Conservation (phyloP, 1,139 yeast species). For the Yamadazyma dendronema region DNA sequence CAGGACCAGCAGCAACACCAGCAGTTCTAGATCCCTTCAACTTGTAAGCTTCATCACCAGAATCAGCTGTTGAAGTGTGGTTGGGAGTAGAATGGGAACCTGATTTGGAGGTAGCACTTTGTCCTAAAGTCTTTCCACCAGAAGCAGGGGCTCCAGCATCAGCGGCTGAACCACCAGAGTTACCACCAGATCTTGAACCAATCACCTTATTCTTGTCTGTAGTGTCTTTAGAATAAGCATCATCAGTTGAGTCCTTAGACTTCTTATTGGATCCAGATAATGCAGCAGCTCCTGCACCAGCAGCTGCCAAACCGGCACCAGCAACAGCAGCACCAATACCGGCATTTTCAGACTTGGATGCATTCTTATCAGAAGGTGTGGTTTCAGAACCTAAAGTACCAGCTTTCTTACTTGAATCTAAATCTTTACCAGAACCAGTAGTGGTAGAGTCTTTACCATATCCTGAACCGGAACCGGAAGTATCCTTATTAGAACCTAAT, state of each 20-base stretch:
- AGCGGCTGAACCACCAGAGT: background rate
- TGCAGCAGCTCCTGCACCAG: constrained; percentile 4
- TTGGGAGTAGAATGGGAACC: background rate
- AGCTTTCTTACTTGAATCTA: background rate
- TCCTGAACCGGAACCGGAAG: constrained; percentile 4
- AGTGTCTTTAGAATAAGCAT: background rate
- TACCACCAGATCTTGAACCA: background rate
- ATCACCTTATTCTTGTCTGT: background rate
- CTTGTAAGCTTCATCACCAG: background rate
- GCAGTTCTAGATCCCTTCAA: background rate
- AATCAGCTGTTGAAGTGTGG: background rate
- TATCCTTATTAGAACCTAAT: constrained; percentile 3
- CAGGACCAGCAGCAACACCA: constrained; percentile 3
- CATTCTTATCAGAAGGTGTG: background rate
- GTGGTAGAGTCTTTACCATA: constrained; percentile 8
- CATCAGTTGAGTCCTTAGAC: background rate
- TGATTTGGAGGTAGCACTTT: background rate
- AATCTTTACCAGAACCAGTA: constrained; percentile 9
- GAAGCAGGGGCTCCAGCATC: background rate
- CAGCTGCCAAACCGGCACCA: constrained; percentile 1
- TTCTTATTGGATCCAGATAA: background rate
- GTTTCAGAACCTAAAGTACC: no score
- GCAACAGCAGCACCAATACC: background rate
- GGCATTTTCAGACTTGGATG: background rate
- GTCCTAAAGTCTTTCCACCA: background rate